These are phyloP conservation scores for Phaeotremella skinneri DNA, from an alignment of 768 basidiomycete genomes.

Conservation along the genomic window DNA sequence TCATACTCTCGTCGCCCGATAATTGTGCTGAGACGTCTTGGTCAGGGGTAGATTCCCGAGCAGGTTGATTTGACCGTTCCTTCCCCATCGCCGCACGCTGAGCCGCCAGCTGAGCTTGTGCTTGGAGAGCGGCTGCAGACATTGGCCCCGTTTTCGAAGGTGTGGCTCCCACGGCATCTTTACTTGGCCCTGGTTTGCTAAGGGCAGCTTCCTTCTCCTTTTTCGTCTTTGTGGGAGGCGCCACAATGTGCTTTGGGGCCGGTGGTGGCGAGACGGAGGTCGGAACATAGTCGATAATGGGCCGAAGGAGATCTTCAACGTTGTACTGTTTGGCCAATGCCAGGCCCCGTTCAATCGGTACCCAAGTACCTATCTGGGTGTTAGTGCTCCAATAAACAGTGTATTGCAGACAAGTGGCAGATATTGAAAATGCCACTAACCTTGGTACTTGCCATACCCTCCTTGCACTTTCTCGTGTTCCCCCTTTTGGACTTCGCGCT, in stretches of 20 bases:
- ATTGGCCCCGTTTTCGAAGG: constrained; percentile 37
- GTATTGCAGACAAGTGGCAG: background rate
- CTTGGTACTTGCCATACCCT: constrained; percentile 99
- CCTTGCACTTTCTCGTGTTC: constrained; percentile 99
- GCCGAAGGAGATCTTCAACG: constrained; percentile 77
- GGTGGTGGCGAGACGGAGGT: constrained; percentile 76
- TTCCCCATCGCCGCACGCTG: constrained; percentile 9
- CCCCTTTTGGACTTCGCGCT: constrained; percentile 97
- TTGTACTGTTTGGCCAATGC: constrained; percentile 86
- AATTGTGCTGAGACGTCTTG: constrained; percentile 22
- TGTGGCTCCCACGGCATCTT: constrained; percentile 26
- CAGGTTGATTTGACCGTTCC: constrained; percentile 2
- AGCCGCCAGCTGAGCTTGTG: constrained; percentile 37
- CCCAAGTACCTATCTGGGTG: constrained; percentile 79
- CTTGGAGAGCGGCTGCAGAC: constrained; percentile 41
- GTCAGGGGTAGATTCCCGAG: constrained; percentile 35
- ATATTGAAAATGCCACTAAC: constrained; percentile 55
- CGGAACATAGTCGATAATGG: constrained; percentile 91
- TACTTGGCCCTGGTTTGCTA: constrained; percentile 16
- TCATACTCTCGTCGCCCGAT: constrained; percentile 27
- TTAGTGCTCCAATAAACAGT: background rate
- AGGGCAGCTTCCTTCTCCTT: constrained; percentile 39
- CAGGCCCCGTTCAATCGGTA: constrained; percentile 87
- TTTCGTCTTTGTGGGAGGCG: constrained; percentile 57
- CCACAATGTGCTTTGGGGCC: constrained; percentile 92